Evolutionary conservation across 257 asterid genomes (phyloP), one percentile per base, ranked within the genome.

Genomic region (Apocynum venetum): DNA sequence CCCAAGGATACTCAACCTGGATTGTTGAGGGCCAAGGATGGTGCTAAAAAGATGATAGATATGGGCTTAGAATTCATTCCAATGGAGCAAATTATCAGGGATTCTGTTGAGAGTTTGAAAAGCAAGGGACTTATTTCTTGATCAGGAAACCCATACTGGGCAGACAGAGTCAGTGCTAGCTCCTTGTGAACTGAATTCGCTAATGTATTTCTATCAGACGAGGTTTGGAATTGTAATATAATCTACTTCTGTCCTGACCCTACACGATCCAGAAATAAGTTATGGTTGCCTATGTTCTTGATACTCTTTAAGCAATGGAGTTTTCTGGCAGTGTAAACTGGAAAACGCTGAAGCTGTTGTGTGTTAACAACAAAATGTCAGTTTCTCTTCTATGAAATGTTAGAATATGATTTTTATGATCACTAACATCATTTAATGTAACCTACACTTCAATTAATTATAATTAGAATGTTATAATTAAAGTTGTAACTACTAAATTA

Each of bases 1-100:
- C 96, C 96, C 3, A 89, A 79, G 84, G 95, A 92, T 74, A 88
- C 92, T 73, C 91, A 80, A 76, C 96, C 96, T 76, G 98, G 97
- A 73, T 77, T 89, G 70, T 77, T 86, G 80, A 85, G 96, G 86
- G 76, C 83, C 59, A 87, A 88, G 84, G 87, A 88, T 77, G 96
- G 83, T 60, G 72, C 90, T 1, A 90, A 88, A 89, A 92, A 92
- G 87, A 82, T 93, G 57, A 86, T 83, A 74, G 91, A 90, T 61
- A 81, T 92, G 89, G 98, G 98, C 75, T 71, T 93, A 67, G 82
- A 91, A 40, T 93, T 92, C 73, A 87, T 83, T 77, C 81, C 95
- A 55, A 82, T 92, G 91, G 97, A 90, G 76, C 95, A 92, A 78
- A 93, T 90, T 70, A 86, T 93, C 51, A 84, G 82, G 92, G 98